phyloP scores from a whole-genome alignment of 768 basidiomycete species.

The Pisolithus albus region DNA sequence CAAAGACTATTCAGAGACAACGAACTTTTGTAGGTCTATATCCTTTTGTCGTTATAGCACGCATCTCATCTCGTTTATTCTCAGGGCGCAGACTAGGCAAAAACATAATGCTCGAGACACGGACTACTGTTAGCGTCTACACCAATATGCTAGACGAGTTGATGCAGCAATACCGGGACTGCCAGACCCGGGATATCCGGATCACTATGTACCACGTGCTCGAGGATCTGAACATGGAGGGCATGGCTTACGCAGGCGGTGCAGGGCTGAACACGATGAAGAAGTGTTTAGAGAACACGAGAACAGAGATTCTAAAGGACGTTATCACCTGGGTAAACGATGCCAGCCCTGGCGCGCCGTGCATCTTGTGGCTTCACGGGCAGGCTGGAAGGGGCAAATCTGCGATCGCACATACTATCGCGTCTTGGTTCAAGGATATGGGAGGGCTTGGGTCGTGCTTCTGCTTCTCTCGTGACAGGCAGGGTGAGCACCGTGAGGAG shows the following conservation, averaged over 20 bases:
- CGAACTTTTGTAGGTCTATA: background rate
- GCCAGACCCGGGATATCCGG: background rate
- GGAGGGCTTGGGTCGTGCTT: constrained; percentile 1
- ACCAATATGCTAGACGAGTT: background rate
- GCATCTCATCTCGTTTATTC: background rate
- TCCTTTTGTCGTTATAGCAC: background rate
- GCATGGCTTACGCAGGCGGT: too few species aligned
- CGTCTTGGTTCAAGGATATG: background rate
- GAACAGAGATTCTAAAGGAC: too few species aligned
- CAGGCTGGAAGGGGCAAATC: too few species aligned
- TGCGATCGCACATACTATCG: background rate
- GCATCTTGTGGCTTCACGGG: too few species aligned
- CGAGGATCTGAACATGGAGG: background rate
- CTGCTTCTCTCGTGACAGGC: background rate
- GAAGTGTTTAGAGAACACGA: too few species aligned
- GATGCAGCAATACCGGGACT: background rate
- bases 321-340: too few species aligned
- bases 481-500: too few species aligned
- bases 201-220: background rate
- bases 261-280: too few species aligned
- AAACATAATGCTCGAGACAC: background rate
- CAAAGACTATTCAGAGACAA: background rate
- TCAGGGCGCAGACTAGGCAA: background rate
- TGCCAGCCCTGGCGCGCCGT: too few species aligned
- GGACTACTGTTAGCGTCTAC: background rate